Evolutionary conservation across 2,329 filamentous ascomycete genomes (phyloP).

Genomic region (Chalara sp.): DNA sequence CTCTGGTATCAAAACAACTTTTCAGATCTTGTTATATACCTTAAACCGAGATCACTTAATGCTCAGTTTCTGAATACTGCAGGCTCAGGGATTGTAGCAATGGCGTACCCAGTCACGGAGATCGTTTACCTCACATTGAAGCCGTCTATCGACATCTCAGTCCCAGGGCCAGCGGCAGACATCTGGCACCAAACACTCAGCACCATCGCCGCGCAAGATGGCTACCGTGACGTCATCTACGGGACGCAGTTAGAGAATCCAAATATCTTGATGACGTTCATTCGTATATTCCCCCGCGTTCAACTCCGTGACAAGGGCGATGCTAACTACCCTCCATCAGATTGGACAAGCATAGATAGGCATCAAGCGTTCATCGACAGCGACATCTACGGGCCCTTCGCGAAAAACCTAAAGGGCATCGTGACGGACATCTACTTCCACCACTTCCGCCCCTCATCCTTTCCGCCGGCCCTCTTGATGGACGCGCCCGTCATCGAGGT

Average conservation of each 20-base stretch:
- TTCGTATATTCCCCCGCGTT: background rate
- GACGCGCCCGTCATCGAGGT: slow-evolving; percentile 15
- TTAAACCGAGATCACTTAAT: background rate
- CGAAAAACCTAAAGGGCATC: slow-evolving; percentile 9
- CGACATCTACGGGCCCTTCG: slow-evolving; percentile 32
- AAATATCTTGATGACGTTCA: background rate
- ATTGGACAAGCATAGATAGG: slow-evolving; percentile 33
- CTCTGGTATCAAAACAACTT: background rate
- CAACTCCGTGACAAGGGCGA: background rate
- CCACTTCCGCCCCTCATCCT: slow-evolving; percentile 9
- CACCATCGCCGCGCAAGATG: slow-evolving; percentile 1
- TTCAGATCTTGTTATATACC: background rate
- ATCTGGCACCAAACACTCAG: too few relatives aligned
- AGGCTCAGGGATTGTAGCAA: background rate
- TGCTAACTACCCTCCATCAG: slow-evolving; percentile 21
- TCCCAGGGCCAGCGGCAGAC: background rate
- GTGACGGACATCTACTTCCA: slow-evolving; percentile 9
- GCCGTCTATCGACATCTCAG: background rate
- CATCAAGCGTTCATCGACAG: slow-evolving; percentile 34
- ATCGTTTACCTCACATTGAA: slow-evolving; percentile 21
- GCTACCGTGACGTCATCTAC: slow-evolving; percentile 1
- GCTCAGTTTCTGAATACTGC: background rate
- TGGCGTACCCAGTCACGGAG: slow-evolving; percentile 27
- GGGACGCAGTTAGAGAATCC: background rate
- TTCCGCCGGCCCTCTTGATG: slow-evolving; percentile 4